Conservation (phyloP, 345 rosid genomes). For the Citrus medica region DNA sequence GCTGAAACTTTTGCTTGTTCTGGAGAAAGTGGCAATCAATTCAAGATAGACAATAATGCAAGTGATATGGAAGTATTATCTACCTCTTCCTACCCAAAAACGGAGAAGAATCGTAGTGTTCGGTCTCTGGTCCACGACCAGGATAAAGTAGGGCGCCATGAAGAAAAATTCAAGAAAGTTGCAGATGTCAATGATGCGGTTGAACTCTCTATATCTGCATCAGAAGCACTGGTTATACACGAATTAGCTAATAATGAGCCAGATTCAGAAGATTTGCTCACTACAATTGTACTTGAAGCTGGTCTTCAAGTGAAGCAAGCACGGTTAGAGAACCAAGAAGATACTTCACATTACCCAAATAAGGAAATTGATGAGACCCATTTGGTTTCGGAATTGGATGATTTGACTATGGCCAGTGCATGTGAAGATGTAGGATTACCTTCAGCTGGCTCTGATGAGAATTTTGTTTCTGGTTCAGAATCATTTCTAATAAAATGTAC, state of each 20-base stretch:
- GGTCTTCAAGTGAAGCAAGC: constrained; percentile 59
- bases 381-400: constrained; percentile 39
- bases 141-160: constrained; percentile 6
- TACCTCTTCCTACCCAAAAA: constrained; percentile 7
- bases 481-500: constrained; percentile 48
- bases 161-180: constrained; percentile 21
- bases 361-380: constrained; percentile 34
- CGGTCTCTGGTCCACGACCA: neutral
- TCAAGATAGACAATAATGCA: constrained; percentile 4
- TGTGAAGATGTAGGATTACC: constrained; percentile 52
- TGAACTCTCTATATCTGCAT: constrained; percentile 65
- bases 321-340: constrained; percentile 36
- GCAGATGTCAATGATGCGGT: constrained; percentile 41
- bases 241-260: constrained; percentile 39
- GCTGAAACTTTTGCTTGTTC: constrained; percentile 20
- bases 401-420: constrained; percentile 43
- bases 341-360: constrained; percentile 14
- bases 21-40: constrained; percentile 5
- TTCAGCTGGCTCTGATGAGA: constrained; percentile 17
- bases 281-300: constrained; percentile 49
- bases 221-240: constrained; percentile 62
- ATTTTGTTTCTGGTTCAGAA: constrained; percentile 21
- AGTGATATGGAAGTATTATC: constrained; percentile 1
- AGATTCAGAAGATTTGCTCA: constrained; percentile 28
- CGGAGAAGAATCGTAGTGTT: constrained; percentile 8